A percentile compares a stretch with the other conserved stretches of the same genome.
phyloP scores from a whole-genome alignment of 2,329 filamentous ascomycete genomes.

The Penicillium corylophilum region DNA sequence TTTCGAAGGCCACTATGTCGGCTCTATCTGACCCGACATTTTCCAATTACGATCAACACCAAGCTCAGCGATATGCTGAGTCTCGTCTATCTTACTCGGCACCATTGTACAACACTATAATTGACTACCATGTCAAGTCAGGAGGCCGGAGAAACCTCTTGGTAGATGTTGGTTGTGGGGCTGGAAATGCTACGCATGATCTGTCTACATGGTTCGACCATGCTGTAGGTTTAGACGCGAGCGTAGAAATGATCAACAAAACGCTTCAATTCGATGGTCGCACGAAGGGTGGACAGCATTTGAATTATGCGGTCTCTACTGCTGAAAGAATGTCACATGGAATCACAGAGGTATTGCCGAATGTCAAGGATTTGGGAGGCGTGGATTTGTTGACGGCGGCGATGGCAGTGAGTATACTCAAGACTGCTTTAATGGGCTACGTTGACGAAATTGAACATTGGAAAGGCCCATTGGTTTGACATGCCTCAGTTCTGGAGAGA shows the following conservation, averaged over 20 bases:
- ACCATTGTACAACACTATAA: not conserved
- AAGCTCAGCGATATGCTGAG: not conserved
- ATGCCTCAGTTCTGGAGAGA: no score
- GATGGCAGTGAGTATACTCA: no score
- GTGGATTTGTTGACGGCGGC: no score
- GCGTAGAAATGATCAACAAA: not conserved
- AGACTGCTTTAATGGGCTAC: no score
- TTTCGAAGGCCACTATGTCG: not conserved
- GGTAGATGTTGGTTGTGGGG: not conserved
- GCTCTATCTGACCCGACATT: not conserved
- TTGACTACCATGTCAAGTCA: not conserved
- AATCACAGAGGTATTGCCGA: no score
- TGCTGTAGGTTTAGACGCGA: not conserved
- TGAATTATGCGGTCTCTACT: not conserved
- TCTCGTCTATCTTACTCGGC: not conserved
- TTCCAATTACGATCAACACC: not conserved
- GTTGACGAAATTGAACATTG: no score
- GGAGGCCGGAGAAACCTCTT: not conserved
- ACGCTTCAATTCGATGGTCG: not conserved
- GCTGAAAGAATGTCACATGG: no score
- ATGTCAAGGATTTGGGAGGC: no score
- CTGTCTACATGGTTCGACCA: not conserved
- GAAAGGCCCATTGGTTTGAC: no score
- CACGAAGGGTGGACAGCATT: not conserved
- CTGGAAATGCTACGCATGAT: not conserved